Evolutionary conservation across 805 yeast genomes (phyloP), one percentile per base, ranked within the genome.

Genomic region (Wickerhamiella occidentalis): DNA sequence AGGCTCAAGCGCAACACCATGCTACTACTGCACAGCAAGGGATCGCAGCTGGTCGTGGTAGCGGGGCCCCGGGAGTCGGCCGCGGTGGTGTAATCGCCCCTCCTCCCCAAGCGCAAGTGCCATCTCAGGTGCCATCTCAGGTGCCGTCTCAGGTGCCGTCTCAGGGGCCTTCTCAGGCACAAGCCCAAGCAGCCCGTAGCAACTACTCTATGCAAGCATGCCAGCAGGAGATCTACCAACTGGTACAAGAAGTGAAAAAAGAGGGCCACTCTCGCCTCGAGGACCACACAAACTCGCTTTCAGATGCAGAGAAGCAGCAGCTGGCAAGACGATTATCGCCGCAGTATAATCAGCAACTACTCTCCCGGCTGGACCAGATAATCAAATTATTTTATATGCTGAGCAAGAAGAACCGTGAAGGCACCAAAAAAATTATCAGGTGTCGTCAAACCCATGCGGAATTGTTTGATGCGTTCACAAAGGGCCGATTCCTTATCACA

Each of bases 381-480:
- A 77, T 85, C 37, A 86, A 94, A 33, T 79, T 83, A 59, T 85
- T 84, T 58, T 86, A 76, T 60, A 74, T 82, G 51, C 70, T 85
- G 52, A 82, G 94, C 17, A 51, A 55, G 1, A 78, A 80, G 57
- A 83, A 82, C 62, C 74, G 72, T 45, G 84, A 79, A 45, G 88
- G 85, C 8, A 82, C 94, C 1, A 79, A 77, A 58, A 76, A 84
- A 56, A 74, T 87, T 52, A 72, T 87, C 52, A 88, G 83, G 61
- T 77, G 84, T 72, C 80, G 85, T 64, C 74, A 78, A 52, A 80
- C 85, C 80, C 78, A 85, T 40, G 80, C 78, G 58, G 82, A 80
- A 60, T 82, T 85, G 52, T 66, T 80, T 56, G 92, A 85, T 47
- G 79, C 76, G 42, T 69, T 85, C 55, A 75, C 79, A 51, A 71